Percentiles rank a stretch among this genome's conserved stretches.
These are phyloP conservation scores for Solanum neorickii DNA, from an alignment of 257 asterid species.

Conservation along the genomic window DNA sequence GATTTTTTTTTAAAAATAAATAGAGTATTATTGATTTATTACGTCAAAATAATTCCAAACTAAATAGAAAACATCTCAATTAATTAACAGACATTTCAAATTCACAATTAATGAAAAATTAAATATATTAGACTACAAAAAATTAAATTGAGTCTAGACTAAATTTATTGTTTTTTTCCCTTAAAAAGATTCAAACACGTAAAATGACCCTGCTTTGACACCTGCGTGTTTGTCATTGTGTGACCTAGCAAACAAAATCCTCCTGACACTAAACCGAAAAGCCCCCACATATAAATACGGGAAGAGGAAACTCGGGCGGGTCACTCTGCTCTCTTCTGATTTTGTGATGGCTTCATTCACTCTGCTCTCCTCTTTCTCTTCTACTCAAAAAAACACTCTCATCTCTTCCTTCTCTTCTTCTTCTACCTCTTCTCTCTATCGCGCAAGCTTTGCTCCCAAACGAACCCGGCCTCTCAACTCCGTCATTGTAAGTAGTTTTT, in stretches of 20 bases:
- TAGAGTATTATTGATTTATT: background rate
- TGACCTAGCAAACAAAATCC: background rate
- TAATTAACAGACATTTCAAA: background rate
- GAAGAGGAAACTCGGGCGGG: background rate
- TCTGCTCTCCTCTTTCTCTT: conserved; percentile 12
- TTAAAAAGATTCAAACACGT: too few relatives aligned
- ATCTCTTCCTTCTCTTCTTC: conserved; percentile 13
- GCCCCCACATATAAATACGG: background rate
- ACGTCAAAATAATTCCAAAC: background rate
- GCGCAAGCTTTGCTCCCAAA: conserved; percentile 1
- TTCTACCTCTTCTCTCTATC: conserved; percentile 7
- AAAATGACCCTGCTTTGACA: background rate
- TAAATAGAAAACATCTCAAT: background rate
- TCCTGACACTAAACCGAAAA: background rate
- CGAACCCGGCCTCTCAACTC: background rate
- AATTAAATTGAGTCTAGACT: background rate
- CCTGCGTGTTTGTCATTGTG: background rate
- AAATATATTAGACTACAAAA: background rate
- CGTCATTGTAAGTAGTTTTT: background rate
- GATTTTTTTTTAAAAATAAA: too few relatives aligned
- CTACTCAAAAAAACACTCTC: background rate
- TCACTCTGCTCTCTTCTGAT: background rate
- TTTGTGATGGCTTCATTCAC: conserved; percentile 33
- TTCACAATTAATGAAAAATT: background rate
- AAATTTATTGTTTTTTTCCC: too few relatives aligned